Evolutionary conservation across 2,329 filamentous ascomycete species (phyloP).

Genomic region (Xylariomycetidae sp.): DNA sequence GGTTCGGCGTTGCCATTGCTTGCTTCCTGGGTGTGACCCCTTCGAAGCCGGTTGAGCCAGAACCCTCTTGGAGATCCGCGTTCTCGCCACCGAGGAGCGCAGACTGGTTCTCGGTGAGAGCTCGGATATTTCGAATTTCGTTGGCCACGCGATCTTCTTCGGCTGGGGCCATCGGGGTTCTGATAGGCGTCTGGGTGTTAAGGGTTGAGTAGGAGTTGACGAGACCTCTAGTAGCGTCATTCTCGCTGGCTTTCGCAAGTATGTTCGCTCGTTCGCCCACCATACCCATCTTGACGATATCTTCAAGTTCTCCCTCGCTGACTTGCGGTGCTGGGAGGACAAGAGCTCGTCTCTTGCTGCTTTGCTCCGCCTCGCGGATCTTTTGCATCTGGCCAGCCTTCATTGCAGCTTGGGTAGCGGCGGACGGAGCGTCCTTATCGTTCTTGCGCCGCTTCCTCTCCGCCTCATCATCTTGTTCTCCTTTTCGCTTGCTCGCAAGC

Average conservation of each 20-base stretch:
- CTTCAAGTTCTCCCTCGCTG: slow-evolving; percentile 85
- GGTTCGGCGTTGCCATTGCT: slow-evolving; percentile 85
- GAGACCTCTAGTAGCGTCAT: slow-evolving; percentile 76
- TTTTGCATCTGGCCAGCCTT: slow-evolving; percentile 94
- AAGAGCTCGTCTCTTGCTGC: slow-evolving; percentile 83
- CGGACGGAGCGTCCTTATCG: slow-evolving; percentile 74
- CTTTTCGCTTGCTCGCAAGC: slow-evolving; percentile 85
- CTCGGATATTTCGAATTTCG: slow-evolving; percentile 88
- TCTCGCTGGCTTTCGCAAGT: slow-evolving; percentile 71
- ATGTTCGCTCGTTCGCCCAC: slow-evolving; percentile 78
- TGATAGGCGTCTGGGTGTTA: slow-evolving; percentile 77
- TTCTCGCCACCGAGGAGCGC: slow-evolving; percentile 92
- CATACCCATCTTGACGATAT: slow-evolving; percentile 98
- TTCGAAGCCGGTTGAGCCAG: slow-evolving; percentile 80
- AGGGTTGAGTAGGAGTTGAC: slow-evolving; percentile 82
- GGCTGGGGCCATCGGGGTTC: slow-evolving; percentile 83
- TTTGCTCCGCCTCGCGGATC: slow-evolving; percentile 92
- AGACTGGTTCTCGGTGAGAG: slow-evolving; percentile 88
- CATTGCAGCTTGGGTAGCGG: slow-evolving; percentile 77
- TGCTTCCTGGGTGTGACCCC: slow-evolving; percentile 76
- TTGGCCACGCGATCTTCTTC: slow-evolving; percentile 96
- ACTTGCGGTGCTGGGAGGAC: slow-evolving; percentile 85
- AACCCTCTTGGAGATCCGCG: slow-evolving; percentile 76
- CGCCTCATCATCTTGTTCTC: slow-evolving; percentile 76
- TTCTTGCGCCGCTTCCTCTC: slow-evolving; percentile 81